Base-by-base conservation (phyloP, 495 filamentous ascomycete species). In the Talaromyces liani region DNA sequence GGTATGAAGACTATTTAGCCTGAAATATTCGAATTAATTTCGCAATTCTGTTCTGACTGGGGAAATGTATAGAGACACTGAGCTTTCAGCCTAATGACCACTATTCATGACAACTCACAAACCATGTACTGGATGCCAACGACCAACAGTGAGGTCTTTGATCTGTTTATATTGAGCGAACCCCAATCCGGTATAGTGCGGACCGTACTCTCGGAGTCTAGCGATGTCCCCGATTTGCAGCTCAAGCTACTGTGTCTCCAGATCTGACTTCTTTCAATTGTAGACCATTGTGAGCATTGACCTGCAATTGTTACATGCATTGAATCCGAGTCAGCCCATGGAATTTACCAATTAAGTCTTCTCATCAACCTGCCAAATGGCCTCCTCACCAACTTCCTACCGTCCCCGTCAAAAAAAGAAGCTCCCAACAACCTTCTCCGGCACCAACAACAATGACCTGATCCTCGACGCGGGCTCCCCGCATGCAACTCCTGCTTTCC, bases 401-500 rank as follows among this genome's bases (percentile, higher is more conserved):
- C 85, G 84, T 59, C 84, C 85, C 18, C 82, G 85, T 55, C 86
- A 82, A 72, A 85, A 85, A 75, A 81, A 79, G 69, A 84, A 81
- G 67, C 70, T 75, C 62, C 72, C 74, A 68, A 64, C 66, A 65
- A 78, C 72, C 59, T 72, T 74, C 63, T 74, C 79, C 51, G 80
- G 72, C 69, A 80, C 75, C 53, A 81, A 85, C 65, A 83, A 82
- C 66, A 78, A 80, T 31, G 62, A 63, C 49, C 65, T 85, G 45
- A 77, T 79, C 33, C 56, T 79, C 55, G 78, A 84, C 62, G 55
- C 67, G 6, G 66, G 73, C 63, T 63, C 79, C 71, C 67, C 75
- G 60, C 68, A 73, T 66, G 47, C 80, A 65, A 64, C 77, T 59
- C 77, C 87, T 36, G 82, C 89, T 4, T 98, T 97, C 69, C 94